Evolutionary conservation across 2,329 filamentous ascomycete genomes (phyloP).

Genomic region (Aspergillus fischeri): DNA sequence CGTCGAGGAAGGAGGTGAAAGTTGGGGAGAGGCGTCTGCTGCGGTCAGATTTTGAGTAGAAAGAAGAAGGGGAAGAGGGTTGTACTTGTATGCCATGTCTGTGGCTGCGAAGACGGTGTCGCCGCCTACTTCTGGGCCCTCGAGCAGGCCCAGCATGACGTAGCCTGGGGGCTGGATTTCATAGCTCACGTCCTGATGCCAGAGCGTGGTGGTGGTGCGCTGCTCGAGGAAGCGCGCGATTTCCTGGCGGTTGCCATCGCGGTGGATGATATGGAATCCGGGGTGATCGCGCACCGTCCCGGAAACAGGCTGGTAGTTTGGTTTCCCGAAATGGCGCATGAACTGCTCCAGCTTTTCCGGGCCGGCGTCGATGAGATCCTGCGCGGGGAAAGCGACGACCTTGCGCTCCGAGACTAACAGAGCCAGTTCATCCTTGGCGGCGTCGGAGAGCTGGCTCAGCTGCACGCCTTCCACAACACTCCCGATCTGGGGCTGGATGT

Average conservation of each 20-base stretch:
- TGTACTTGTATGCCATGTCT: constrained; percentile 42
- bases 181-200: constrained; percentile 49
- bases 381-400: constrained; percentile 49
- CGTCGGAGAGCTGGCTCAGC: constrained; percentile 44
- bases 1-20: constrained; percentile 39
- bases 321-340: constrained; percentile 44
- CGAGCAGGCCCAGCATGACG: constrained; percentile 46
- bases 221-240: constrained; percentile 42
- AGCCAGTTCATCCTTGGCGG: constrained; percentile 50
- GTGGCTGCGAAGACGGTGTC: constrained; percentile 47
- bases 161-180: constrained; percentile 47
- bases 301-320: constrained; percentile 44
- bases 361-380: constrained; percentile 46
- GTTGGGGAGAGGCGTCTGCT: constrained; percentile 46
- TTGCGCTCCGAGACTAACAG: constrained; percentile 67
- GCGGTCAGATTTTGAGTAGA: background rate
- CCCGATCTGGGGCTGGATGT: constrained; percentile 43
- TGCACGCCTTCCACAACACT: constrained; percentile 44
- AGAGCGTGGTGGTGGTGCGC: constrained; percentile 45
- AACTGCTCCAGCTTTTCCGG: constrained; percentile 42
- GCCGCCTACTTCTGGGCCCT: constrained; percentile 49
- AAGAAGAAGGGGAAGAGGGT: constrained; percentile 8
- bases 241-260: constrained; percentile 42
- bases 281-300: constrained; percentile 40
- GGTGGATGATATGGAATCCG: constrained; percentile 46